A percentile compares a stretch with the other conserved stretches of the same genome.
Evolutionary conservation across 2,329 filamentous ascomycete genomes (phyloP).

Genomic region (Exophiala viscosa): DNA sequence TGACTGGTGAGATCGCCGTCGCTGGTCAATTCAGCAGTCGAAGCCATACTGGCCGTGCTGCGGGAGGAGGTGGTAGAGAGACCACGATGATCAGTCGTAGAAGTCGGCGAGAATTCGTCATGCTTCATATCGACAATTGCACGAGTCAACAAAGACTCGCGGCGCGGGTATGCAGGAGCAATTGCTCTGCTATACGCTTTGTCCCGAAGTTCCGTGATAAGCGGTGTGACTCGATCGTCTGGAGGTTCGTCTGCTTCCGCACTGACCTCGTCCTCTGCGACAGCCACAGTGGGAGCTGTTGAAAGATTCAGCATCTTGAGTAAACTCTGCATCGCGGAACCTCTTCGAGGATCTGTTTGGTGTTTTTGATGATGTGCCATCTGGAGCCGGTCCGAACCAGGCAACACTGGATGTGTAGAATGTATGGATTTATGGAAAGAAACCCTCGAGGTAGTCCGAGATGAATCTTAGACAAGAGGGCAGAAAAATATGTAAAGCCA

Average conservation of each 20-base stretch:
- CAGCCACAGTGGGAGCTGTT: slow-evolving; percentile 37
- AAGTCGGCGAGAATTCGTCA: slow-evolving; percentile 32
- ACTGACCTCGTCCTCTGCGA: slow-evolving; percentile 60
- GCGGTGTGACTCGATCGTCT: slow-evolving; percentile 49
- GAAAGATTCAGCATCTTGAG: slow-evolving; percentile 45
- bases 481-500: slow-evolving; percentile 23
- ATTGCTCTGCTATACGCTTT: slow-evolving; percentile 45
- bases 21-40: slow-evolving; percentile 89
- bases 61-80: slow-evolving; percentile 62
- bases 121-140: slow-evolving; percentile 70
- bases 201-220: slow-evolving; percentile 26
- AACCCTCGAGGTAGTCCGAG: too few species aligned
- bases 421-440: neutral
- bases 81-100: slow-evolving; percentile 27
- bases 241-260: slow-evolving; percentile 87
- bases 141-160: slow-evolving; percentile 81
- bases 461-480: slow-evolving; percentile 19
- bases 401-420: neutral
- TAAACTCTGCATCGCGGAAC: slow-evolving; percentile 36
- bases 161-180: slow-evolving; percentile 38
- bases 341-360: slow-evolving; percentile 11
- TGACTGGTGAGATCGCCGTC: slow-evolving; percentile 89
- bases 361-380: slow-evolving; percentile 26
- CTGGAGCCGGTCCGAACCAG: neutral
- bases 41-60: slow-evolving; percentile 75